Conservation (phyloP, 805 yeast species). For the Saccharomycopsis lassenensis region DNA sequence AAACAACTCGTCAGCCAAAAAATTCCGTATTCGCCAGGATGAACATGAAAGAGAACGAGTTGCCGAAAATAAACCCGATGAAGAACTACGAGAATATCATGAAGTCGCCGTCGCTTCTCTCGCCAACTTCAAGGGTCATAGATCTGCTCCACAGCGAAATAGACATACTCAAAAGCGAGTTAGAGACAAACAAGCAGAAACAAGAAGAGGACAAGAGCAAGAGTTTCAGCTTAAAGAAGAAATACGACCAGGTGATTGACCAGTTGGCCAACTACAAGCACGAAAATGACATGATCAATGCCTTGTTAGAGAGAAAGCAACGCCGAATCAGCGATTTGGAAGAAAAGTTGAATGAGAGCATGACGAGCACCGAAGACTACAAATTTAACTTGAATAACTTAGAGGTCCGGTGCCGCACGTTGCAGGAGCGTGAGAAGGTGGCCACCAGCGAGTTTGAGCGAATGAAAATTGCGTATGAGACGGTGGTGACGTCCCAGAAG, state of each 20-base stretch:
- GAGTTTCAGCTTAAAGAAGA: slow-evolving; percentile 33
- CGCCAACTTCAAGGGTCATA: slow-evolving; percentile 17
- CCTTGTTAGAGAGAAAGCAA: slow-evolving; percentile 59
- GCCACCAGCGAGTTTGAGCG: slow-evolving; percentile 43
- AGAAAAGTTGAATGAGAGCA: slow-evolving; percentile 37
- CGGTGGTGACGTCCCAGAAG: slow-evolving; percentile 38
- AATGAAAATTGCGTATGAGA: slow-evolving; percentile 47
- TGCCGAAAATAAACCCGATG: too few species aligned
- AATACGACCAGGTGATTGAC: slow-evolving; percentile 46
- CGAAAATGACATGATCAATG: slow-evolving; percentile 64
- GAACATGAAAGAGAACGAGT: too few species aligned
- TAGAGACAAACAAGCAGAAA: slow-evolving; percentile 29
- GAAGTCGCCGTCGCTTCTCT: slow-evolving; percentile 8
- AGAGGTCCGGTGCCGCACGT: slow-evolving; percentile 36
- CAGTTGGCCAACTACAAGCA: slow-evolving; percentile 63
- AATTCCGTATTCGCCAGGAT: too few species aligned
- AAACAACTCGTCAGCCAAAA: too few species aligned
- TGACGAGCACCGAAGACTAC: slow-evolving; percentile 36
- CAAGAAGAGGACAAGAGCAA: slow-evolving; percentile 43
- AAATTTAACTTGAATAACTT: slow-evolving; percentile 39
- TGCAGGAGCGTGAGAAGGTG: slow-evolving; percentile 35
- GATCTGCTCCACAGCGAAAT: slow-evolving; percentile 32
- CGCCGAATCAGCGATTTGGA: slow-evolving; percentile 60
- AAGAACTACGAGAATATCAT: slow-evolving; percentile 5
- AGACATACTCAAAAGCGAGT: slow-evolving; percentile 40